These are phyloP conservation scores for Cladosporium cucumerinum DNA, from an alignment of 2,329 filamentous ascomycete species.

Conservation along the genomic window DNA sequence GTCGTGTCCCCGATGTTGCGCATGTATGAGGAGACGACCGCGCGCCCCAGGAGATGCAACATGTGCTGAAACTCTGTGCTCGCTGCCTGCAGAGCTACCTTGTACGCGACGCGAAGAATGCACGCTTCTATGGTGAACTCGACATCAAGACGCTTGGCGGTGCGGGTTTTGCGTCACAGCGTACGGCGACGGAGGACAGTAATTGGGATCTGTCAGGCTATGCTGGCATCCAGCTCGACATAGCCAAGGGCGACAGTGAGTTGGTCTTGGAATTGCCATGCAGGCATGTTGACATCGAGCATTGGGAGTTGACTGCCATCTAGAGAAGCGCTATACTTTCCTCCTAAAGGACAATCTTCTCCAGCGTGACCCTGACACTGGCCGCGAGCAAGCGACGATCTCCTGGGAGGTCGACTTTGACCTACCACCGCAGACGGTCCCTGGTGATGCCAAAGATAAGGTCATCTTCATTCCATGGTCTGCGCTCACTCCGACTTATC, in stretches of 20 bases:
- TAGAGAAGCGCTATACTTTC: conserved; percentile 66
- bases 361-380: conserved; percentile 55
- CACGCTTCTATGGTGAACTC: conserved; percentile 63
- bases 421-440: conserved; percentile 31
- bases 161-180: conserved; percentile 78
- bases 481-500: conserved; percentile 68
- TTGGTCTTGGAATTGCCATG: conserved; percentile 6
- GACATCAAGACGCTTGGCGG: conserved; percentile 74
- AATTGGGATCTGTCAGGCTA: conserved; percentile 63
- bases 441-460: conserved; percentile 25
- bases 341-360: conserved; percentile 69
- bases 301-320: not conserved
- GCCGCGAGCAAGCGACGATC: conserved; percentile 67
- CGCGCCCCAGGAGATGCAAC: not conserved
- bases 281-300: not conserved
- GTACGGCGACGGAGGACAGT: conserved; percentile 56
- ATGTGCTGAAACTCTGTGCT: not conserved
- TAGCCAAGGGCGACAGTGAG: conserved; percentile 53
- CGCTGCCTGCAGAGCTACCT: conserved; percentile 49
- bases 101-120: conserved; percentile 39
- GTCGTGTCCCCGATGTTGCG: conserved; percentile 7
- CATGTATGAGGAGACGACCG: not conserved
- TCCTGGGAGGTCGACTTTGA: conserved; percentile 72
- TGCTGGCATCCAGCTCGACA: conserved; percentile 57
- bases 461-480: conserved; percentile 60